Evolutionary conservation across 2,329 filamentous ascomycete genomes (phyloP).

Genomic region (Celoporthe dispersa): DNA sequence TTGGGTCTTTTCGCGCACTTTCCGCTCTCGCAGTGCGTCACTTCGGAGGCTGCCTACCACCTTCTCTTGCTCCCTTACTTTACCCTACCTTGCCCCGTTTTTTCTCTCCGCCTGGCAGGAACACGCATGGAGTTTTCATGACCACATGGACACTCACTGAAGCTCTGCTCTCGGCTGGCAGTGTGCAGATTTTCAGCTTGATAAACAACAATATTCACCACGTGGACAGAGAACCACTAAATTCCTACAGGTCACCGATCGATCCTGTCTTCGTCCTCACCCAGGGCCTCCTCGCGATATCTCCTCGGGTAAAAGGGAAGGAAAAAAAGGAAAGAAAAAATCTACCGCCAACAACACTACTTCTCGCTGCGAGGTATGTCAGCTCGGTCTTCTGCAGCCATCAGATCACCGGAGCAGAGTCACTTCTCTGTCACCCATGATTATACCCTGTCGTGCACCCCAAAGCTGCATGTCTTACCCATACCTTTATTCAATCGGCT

Average conservation of each 20-base stretch:
- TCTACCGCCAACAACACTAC: background rate
- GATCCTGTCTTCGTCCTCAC: background rate
- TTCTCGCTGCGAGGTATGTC: constrained; percentile 17
- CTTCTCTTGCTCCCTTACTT: background rate
- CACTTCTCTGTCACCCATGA: background rate
- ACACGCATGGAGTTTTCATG: background rate
- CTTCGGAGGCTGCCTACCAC: background rate
- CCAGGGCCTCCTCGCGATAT: background rate
- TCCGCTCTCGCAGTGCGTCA: background rate
- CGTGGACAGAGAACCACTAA: background rate
- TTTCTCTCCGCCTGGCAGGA: background rate
- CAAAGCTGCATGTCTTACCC: constrained; percentile 10
- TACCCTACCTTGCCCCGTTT: background rate
- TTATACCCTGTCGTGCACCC: constrained; percentile 16
- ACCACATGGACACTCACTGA: background rate
- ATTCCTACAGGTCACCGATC: background rate
- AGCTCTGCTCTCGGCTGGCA: background rate
- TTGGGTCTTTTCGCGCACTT: background rate
- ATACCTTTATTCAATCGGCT: constrained; percentile 3
- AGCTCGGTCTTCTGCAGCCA: constrained; percentile 1
- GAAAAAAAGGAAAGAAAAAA: background rate
- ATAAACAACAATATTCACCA: background rate
- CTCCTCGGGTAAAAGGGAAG: background rate
- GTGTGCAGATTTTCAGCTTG: background rate
- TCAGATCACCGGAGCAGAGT: background rate